Base-by-base conservation (phyloP, 176 grass and related monocot genomes). In the Tillandsia leiboldiana region DNA sequence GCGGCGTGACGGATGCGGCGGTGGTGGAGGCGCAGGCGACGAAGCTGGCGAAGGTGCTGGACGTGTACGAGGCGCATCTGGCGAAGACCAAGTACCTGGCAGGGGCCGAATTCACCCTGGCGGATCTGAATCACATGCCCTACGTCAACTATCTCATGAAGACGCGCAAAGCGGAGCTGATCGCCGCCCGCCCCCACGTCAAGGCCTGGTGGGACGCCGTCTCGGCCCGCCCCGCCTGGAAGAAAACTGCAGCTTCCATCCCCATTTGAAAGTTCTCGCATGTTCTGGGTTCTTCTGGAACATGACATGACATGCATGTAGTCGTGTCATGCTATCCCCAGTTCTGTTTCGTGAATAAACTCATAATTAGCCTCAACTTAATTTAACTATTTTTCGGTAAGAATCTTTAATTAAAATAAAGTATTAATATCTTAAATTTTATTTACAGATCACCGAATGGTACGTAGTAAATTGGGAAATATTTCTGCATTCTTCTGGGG, bases 11-110 rank as follows among this genome's bases (percentile, higher is more conserved):
- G 1, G 87, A 99, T 74, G 10, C 27, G 3, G 9, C 20, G 1
- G n/a, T 75, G 12, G 86, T 82, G 3, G 89, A 99, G 65, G 77
- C 76, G 72, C 61, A 87, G 14, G 49, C 80, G 5, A 29, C n/a
- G 15, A 23, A 74, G 75, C 84, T 86, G 33, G 78, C 63, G 15
- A 63, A 61, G 70, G 87, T 90, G 77, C 76, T 99, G 14, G 94
- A 99, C 73, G 63, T 77, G 74, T 77, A 69, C 74, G 74, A 77
- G 52, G 74, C 15, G 2, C 74, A 11, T 1, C 74, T 77, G 15
- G 65, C 28, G 17, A 29, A 77, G 74, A 69, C 3, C 49, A 75
- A 67, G 63, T 75, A 75, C 50, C 10, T 75, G 14, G 73, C 49
- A 13, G 73, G 73, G 15, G 73, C 1, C 7, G 22, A 66, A 0